Conservation (phyloP, 495 filamentous ascomycete genomes). For the Daldinia vernicosa region DNA sequence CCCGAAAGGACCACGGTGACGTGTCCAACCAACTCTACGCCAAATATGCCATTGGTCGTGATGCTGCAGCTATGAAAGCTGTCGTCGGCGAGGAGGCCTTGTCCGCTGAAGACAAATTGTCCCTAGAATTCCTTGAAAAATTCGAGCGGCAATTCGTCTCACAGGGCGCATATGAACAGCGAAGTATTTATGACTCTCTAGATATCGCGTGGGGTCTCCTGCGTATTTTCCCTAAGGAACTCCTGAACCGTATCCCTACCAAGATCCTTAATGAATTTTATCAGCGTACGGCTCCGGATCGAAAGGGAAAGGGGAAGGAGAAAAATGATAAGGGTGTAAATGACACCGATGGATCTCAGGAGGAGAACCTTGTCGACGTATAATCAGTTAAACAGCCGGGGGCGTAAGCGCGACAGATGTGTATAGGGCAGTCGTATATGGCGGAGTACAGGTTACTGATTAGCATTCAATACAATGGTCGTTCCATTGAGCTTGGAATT, state of each 20-base stretch:
- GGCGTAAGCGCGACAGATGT: slow-evolving; percentile 31
- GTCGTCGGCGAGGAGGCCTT: slow-evolving; percentile 98
- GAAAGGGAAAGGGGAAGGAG: slow-evolving; percentile 68
- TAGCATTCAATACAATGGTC: slow-evolving; percentile 39
- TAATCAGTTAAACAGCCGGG: slow-evolving; percentile 44
- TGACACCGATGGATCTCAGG: slow-evolving; percentile 61
- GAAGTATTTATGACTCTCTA: slow-evolving; percentile 88
- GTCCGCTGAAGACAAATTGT: slow-evolving; percentile 94
- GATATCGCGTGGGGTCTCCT: slow-evolving; percentile 96
- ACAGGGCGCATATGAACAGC: slow-evolving; percentile 90
- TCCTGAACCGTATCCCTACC: slow-evolving; percentile 96
- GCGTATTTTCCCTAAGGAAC: slow-evolving; percentile 94
- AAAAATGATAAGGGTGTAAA: slow-evolving; percentile 74
- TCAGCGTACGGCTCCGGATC: slow-evolving; percentile 69
- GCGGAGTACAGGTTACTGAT: slow-evolving; percentile 40
- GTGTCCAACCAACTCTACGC: slow-evolving; percentile 99
- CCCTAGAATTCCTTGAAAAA: slow-evolving; percentile 97
- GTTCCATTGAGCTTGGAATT: slow-evolving; percentile 10
- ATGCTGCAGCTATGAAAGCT: slow-evolving; percentile 98
- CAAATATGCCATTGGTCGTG: slow-evolving; percentile 99
- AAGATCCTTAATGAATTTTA: slow-evolving; percentile 95
- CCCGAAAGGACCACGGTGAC: slow-evolving; percentile 94
- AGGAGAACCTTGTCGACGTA: slow-evolving; percentile 75
- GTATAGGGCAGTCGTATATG: slow-evolving; percentile 43
- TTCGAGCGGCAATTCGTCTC: slow-evolving; percentile 94